A percentile compares a stretch with the other conserved stretches of the same genome.
These are phyloP conservation scores for Citrus sinensis DNA, from an alignment of 345 rosid species.

Conservation along the genomic window DVS_A1.0 CM039166.1:19164501-19165000, in stretches of 20 bases:
- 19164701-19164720: constrained; percentile 34
- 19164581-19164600: constrained; percentile 61
- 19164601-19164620: constrained; percentile 37
- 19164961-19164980: constrained; percentile 20
- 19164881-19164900: constrained; percentile 18
- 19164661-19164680: constrained; percentile 82
- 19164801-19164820: constrained; percentile 62
- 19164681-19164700: constrained; percentile 52
- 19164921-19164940: constrained; percentile 18
- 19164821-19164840: constrained; percentile 71
- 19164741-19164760: constrained; percentile 39
- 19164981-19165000: constrained; percentile 39
- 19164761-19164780: constrained; percentile 68
- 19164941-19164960: constrained; percentile 22
- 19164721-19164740: constrained; percentile 38
- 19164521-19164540: constrained; percentile 58
- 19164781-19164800: constrained; percentile 58
- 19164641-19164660: constrained; percentile 86
- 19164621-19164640: constrained; percentile 56
- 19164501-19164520: constrained; percentile 62
- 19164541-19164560: constrained; percentile 56
- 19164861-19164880: constrained; percentile 5
- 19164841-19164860: constrained; percentile 33
- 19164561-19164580: constrained; percentile 53
- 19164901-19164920: constrained; percentile 41